Evolutionary conservation across 202 grass and related monocot genomes (phyloP).

Genomic region (Schoenoplectus tabernaemontani): DNA sequence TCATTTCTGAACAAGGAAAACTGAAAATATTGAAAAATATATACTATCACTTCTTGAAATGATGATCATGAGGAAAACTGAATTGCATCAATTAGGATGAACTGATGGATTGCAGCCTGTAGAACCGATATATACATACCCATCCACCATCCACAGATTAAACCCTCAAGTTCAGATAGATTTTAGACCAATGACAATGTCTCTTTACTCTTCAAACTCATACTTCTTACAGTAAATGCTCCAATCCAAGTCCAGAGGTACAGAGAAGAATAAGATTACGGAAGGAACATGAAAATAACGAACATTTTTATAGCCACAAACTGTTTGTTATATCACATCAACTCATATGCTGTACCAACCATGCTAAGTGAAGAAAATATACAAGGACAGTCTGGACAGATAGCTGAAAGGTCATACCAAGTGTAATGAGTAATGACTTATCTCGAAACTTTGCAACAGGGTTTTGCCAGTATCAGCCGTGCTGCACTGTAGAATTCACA

Average conservation of each 20-base stretch:
- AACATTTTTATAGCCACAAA: background rate
- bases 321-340: background rate
- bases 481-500: background rate
- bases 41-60: background rate
- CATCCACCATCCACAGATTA: background rate
- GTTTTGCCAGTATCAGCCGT: background rate
- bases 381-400: background rate
- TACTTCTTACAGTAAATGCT: background rate
- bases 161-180: background rate
- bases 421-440: background rate
- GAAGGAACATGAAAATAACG: background rate
- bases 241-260: background rate
- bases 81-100: background rate
- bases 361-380: background rate
- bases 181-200: background rate
- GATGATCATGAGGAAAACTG: background rate
- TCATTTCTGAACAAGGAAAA: background rate
- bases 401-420: background rate
- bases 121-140: background rate
- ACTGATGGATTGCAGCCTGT: background rate
- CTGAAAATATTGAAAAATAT: background rate
- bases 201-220: no score
- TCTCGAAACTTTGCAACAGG: background rate
- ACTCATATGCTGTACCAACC: background rate
- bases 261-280: background rate